Conservation (phyloP, 495 filamentous ascomycete species). For the Gamarada debralockiae region DNA sequence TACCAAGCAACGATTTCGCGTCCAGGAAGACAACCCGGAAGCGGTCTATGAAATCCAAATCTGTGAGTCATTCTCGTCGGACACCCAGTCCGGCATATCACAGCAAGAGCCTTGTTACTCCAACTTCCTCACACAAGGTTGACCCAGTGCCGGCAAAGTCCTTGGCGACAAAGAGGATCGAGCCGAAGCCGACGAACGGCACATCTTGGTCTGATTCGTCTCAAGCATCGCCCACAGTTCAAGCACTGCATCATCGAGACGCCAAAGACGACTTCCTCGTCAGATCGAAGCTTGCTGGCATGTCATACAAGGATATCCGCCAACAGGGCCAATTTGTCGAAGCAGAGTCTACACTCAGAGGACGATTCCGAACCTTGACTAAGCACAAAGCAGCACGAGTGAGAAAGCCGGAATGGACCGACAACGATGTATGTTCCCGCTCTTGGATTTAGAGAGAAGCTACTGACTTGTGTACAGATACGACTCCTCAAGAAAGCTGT, state of each 20-base stretch:
- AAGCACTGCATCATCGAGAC: constrained; percentile 18
- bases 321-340: constrained; percentile 60
- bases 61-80: not conserved
- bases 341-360: constrained; percentile 84
- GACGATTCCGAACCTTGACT: constrained; percentile 73
- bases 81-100: not conserved
- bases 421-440: constrained; percentile 77
- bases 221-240: not conserved
- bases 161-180: constrained; percentile 2
- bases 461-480: constrained; percentile 33
- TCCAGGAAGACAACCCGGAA: constrained; percentile 3
- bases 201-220: not conserved
- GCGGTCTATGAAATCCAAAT: constrained; percentile 6
- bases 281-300: constrained; percentile 54
- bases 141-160: not conserved
- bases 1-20: constrained; percentile 9
- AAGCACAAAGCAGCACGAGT: constrained; percentile 72
- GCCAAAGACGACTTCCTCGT: constrained; percentile 63
- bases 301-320: constrained; percentile 80
- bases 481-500: constrained; percentile 46
- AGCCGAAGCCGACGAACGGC: constrained; percentile 3
- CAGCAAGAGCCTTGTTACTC: not conserved
- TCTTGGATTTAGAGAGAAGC: constrained; percentile 19
- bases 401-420: constrained; percentile 73
- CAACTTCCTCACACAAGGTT: not conserved